Evolutionary conservation across 257 asterid species (phyloP).

Genomic region (Primulina eburnea): DNA sequence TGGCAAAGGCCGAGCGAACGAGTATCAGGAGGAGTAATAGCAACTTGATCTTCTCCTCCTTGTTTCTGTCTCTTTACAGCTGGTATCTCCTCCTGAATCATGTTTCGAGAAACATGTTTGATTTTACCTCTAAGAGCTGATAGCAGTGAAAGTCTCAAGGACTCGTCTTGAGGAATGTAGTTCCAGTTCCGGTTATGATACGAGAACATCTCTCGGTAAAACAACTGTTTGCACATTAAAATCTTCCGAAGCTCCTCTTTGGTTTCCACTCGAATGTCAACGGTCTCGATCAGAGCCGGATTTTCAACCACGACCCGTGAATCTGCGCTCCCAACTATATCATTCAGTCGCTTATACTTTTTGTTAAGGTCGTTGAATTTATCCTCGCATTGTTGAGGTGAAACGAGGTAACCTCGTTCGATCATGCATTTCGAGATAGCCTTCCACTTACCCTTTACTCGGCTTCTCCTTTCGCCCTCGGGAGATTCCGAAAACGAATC

Average conservation of each 20-base stretch:
- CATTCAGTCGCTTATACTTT: slow-evolving; percentile 45
- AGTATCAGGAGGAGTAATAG: neutral
- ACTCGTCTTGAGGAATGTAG: slow-evolving; percentile 36
- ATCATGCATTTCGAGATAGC: slow-evolving; percentile 40
- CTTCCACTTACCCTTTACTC: slow-evolving; percentile 52
- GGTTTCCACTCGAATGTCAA: slow-evolving; percentile 29
- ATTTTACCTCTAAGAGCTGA: slow-evolving; percentile 34
- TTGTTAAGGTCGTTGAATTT: slow-evolving; percentile 54
- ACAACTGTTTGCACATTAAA: slow-evolving; percentile 42
- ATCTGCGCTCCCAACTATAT: slow-evolving; percentile 34
- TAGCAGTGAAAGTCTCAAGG: slow-evolving; percentile 26
- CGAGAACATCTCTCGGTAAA: slow-evolving; percentile 46
- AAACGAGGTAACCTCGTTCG: slow-evolving; percentile 45
- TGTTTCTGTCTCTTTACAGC: slow-evolving; percentile 30
- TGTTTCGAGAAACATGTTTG: neutral
- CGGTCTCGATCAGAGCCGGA: slow-evolving; percentile 33
- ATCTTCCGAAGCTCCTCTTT: slow-evolving; percentile 42
- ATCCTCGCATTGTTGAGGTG: slow-evolving; percentile 69
- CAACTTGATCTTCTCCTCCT: slow-evolving; percentile 21
- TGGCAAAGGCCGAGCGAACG: slow-evolving; percentile 5
- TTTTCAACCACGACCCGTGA: slow-evolving; percentile 37
- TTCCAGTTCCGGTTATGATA: slow-evolving; percentile 33
- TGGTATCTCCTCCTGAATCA: slow-evolving; percentile 22
- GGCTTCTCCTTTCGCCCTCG: slow-evolving; percentile 16
- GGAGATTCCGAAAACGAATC: slow-evolving; percentile 11